Base-by-base conservation (phyloP, 2,329 filamentous ascomycete genomes). In the Aspergillus tubingensis region DNA sequence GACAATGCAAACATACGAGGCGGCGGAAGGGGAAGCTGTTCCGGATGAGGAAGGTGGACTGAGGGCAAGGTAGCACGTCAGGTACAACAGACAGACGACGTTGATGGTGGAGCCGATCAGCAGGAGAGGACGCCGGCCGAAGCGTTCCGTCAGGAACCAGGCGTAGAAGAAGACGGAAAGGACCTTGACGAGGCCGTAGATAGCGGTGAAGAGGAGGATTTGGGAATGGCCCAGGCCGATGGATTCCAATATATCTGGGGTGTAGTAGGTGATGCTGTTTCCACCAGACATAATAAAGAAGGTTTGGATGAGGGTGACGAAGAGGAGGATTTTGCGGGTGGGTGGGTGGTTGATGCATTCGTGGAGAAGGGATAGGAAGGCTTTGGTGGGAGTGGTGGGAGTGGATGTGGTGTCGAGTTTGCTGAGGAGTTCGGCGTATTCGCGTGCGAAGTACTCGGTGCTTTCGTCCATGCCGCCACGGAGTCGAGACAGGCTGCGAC, bases 281-380 rank as follows among this genome's bases (percentile, higher is more conserved):
- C 66, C 66, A 1, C 66, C 67, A 7, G 52, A 62, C 61, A 69
- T 72, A 62, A 69, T 68, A 51, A 71, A 66, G 60, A 73, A 75
- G 3, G 67, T 70, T 43, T 70, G 67, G 23, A 71, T 67, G n/a
- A 72, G 49, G 2, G 63, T 65, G 17, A 72, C 69, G 32, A 70
- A 64, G 7, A 70, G 55, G 23, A 74, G 67, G 52, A 70, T 55
- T 21, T 68, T 68, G 5, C 73, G 68, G 6, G 66, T 69, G 2
- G 63, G 43, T 0, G 54, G 17, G 38, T 65, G 49, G 1, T 56
- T 44, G 38, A 62, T 11, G 10, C 64, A 65, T 6, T 56, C 23
- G 3, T 53, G 44, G 3, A 62, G 11, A 3, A 68, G 57, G 1
- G 60, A 25, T 17, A 61, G 59, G 23, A 51, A 53, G 11, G 58